Base-by-base conservation (phyloP, 164 flowering plant genomes). In the Magnolia kwangsiensis region DNA sequence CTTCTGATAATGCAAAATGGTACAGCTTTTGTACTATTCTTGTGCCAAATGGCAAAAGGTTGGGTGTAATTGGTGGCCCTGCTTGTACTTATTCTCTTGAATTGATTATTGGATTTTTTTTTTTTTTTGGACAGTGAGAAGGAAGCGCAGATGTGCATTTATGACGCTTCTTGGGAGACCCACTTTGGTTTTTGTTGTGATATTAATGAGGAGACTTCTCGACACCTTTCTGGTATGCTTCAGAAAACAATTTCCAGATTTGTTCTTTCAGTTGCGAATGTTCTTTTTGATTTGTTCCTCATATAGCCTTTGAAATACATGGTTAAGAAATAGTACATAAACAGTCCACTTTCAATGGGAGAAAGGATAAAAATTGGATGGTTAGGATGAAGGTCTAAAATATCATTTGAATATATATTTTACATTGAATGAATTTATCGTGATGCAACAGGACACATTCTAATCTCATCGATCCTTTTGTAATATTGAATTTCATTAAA, bases 81-180 rank as follows among this genome's bases (percentile, higher is more conserved):
- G 61, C 45, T 55, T 55, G 61, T 3, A 8, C 18, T 55, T 16
- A 16, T 14, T 11, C 61, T 55, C 61, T 55, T 55, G 16, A 11
- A 11, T 55, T 55, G 18, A 11, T 55, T 55, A 3, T 8, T 11
- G 8, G 4, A 0, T 9, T 55, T 8, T 55, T 55, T 8, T 55
- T 55, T 27, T 63, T 21, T 77, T 37, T 5, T 66, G 70, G 75
- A 63, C 84, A 91, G 96, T 79, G 91, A 90, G 73, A 86, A 78
- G 78, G 95, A 91, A 80, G 95, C 96, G 68, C 93, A 90, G 77
- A 85, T 84, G 93, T 85, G 98, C 84, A 89, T 90, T 61, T 93
- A 91, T 82, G 82, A 89, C 81, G 93, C 82, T 67, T 93, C 90
- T 51, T 84, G 85, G 78, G 81, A 84, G 64, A 82, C 85, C 80